These are phyloP conservation scores for Metschnikowia noctiluminum DNA, from an alignment of 805 yeast genomes.

Conservation along the genomic window DNA sequence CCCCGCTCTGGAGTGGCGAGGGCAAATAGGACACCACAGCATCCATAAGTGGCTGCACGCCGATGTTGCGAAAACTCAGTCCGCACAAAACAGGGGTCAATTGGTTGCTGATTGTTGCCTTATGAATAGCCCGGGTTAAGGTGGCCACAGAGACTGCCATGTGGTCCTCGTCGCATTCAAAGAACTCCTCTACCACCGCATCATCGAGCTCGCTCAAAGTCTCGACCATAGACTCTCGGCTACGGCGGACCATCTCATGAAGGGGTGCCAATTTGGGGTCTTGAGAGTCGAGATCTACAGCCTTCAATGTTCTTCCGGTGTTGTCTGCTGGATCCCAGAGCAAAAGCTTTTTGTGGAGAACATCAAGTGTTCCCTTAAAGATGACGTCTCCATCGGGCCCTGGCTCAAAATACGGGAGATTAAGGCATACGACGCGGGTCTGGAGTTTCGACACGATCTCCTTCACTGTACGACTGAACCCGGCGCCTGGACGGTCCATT, in stretches of 20 bases:
- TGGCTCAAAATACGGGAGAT: slow-evolving; percentile 64
- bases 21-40: slow-evolving; percentile 78
- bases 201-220: slow-evolving; percentile 84
- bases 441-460: slow-evolving; percentile 75
- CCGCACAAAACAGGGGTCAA: slow-evolving; percentile 88
- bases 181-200: slow-evolving; percentile 65
- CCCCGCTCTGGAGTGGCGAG: slow-evolving; percentile 62
- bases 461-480: slow-evolving; percentile 83
- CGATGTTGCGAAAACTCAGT: slow-evolving; percentile 86
- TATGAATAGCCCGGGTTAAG: slow-evolving; percentile 59
- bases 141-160: slow-evolving; percentile 54
- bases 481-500: slow-evolving; percentile 97
- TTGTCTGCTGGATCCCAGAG: slow-evolving; percentile 44
- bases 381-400: slow-evolving; percentile 29
- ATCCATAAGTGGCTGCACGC: slow-evolving; percentile 82
- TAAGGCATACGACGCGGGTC: slow-evolving; percentile 71
- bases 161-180: slow-evolving; percentile 69
- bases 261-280: slow-evolving; percentile 16
- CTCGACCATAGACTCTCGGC: slow-evolving; percentile 78
- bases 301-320: slow-evolving; percentile 52
- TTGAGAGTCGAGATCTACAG: slow-evolving; percentile 38
- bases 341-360: slow-evolving; percentile 58
- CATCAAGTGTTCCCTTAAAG: slow-evolving; percentile 75
- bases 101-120: slow-evolving; percentile 53
- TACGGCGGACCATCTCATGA: slow-evolving; percentile 47